These are phyloP conservation scores for Cladosporium sp. DNA, from an alignment of 2,329 filamentous ascomycete genomes.

Conservation along the genomic window DNA sequence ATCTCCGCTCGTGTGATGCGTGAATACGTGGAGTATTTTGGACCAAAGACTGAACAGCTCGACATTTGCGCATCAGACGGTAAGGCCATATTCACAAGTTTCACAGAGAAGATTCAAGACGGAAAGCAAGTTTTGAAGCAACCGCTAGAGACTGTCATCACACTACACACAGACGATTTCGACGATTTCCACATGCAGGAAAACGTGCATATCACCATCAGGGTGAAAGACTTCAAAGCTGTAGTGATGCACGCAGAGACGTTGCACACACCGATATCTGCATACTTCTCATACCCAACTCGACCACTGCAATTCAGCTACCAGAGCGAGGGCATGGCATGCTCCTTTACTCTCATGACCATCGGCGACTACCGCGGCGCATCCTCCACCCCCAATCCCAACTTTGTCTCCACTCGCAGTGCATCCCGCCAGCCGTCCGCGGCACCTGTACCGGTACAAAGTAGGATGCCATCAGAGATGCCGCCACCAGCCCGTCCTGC, in stretches of 20 bases:
- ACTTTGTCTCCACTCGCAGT: slow-evolving; percentile 36
- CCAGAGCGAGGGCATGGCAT: slow-evolving; percentile 61
- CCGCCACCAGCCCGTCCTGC: slow-evolving; percentile 37
- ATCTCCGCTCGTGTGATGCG: slow-evolving; percentile 67
- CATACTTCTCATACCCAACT: slow-evolving; percentile 66
- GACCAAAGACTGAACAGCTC: slow-evolving; percentile 73
- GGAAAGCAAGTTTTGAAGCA: slow-evolving; percentile 73
- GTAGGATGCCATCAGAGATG: slow-evolving; percentile 33
- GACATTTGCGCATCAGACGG: slow-evolving; percentile 70
- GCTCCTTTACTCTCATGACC: slow-evolving; percentile 80
- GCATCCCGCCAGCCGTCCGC: slow-evolving; percentile 22
- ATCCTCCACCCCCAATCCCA: slow-evolving; percentile 32
- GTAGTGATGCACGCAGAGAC: slow-evolving; percentile 72
- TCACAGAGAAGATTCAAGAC: slow-evolving; percentile 72
- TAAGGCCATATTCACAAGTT: slow-evolving; percentile 71
- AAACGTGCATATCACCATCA: slow-evolving; percentile 73
- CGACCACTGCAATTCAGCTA: slow-evolving; percentile 71
- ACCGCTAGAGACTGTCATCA: slow-evolving; percentile 73
- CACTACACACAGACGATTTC: slow-evolving; percentile 72
- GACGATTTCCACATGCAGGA: slow-evolving; percentile 70
- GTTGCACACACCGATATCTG: slow-evolving; percentile 61
- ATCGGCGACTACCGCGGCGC: slow-evolving; percentile 57
- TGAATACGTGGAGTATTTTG: slow-evolving; percentile 76
- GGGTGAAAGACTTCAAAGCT: slow-evolving; percentile 77
- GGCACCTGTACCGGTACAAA: slow-evolving; percentile 16